Conservation (phyloP, 2,329 filamentous ascomycete genomes). For the Fusarium hainanense region DNA sequence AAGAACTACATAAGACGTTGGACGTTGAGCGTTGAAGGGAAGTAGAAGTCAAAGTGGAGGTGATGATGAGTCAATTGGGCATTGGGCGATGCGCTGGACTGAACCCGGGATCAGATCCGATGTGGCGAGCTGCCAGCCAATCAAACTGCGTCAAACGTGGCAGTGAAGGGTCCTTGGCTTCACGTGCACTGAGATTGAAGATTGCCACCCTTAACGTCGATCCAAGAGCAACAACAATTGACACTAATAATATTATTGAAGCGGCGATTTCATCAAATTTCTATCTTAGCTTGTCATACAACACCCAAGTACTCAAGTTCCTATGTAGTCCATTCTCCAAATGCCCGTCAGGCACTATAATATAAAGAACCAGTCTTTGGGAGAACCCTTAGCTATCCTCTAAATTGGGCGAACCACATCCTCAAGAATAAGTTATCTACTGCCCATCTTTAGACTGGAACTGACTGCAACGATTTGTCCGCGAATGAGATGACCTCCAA, state of each 20-base stretch:
- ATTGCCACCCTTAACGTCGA: slow-evolving; percentile 9
- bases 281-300: slow-evolving; percentile 14
- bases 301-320: slow-evolving; percentile 4
- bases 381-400: background rate
- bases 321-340: slow-evolving; percentile 1
- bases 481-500: background rate
- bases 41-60: background rate
- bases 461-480: background rate
- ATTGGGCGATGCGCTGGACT: slow-evolving; percentile 14
- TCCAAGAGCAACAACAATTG: background rate
- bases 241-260: background rate
- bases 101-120: slow-evolving; percentile 4
- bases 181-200: background rate
- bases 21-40: background rate
- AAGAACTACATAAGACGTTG: slow-evolving; percentile 4
- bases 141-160: background rate
- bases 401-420: background rate
- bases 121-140: slow-evolving; percentile 30
- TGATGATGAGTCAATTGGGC: slow-evolving; percentile 32
- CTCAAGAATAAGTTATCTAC: background rate
- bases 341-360: background rate
- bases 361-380: background rate
- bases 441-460: background rate
- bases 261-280: slow-evolving; percentile 19
- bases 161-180: background rate